phyloP scores from a whole-genome alignment of 371 early-diverging fungal genomes.

The Rhizopus sp. region DNA sequence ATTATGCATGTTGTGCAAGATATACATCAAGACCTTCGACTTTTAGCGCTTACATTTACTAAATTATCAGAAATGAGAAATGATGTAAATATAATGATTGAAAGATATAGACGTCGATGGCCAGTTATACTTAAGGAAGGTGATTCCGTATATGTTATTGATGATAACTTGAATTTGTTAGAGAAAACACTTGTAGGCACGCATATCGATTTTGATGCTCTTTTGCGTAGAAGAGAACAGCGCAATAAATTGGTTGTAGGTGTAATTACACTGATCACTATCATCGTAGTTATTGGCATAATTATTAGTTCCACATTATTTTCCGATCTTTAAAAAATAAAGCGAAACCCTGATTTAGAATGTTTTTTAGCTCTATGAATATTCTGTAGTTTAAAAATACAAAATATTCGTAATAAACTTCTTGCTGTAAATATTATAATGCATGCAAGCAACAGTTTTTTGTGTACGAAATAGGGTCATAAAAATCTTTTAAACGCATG shows the following conservation, averaged over 20 bases:
- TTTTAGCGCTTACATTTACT: constrained; percentile 5
- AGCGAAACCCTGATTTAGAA: too few species aligned
- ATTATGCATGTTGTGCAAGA: constrained; percentile 18
- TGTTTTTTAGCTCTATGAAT: too few species aligned
- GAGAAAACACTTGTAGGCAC: constrained; percentile 8
- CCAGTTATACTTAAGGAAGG: constrained; percentile 20
- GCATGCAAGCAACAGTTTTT: background rate
- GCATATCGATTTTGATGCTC: constrained; percentile 14
- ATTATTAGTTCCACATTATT: constrained; percentile 14
- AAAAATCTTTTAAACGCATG: too few species aligned
- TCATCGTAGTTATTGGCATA: constrained; percentile 10
- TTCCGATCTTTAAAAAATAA: constrained; percentile 13
- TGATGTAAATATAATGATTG: constrained; percentile 14
- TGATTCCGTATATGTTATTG: constrained; percentile 18
- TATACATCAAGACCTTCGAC: constrained; percentile 15
- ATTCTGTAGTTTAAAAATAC: too few species aligned
- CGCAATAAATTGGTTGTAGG: constrained; percentile 8
- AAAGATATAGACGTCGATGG: constrained; percentile 23
- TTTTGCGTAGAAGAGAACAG: constrained; percentile 10
- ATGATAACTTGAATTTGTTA: constrained; percentile 15
- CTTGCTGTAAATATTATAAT: too few species aligned
- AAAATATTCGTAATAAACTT: too few species aligned
- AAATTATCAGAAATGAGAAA: constrained; percentile 9
- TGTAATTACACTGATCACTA: background rate
- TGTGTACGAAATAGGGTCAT: background rate